These are phyloP conservation scores for Rhizoctonia solani DNA, from an alignment of 1,284 basidiomycete species.

Conservation along the genomic window DNA sequence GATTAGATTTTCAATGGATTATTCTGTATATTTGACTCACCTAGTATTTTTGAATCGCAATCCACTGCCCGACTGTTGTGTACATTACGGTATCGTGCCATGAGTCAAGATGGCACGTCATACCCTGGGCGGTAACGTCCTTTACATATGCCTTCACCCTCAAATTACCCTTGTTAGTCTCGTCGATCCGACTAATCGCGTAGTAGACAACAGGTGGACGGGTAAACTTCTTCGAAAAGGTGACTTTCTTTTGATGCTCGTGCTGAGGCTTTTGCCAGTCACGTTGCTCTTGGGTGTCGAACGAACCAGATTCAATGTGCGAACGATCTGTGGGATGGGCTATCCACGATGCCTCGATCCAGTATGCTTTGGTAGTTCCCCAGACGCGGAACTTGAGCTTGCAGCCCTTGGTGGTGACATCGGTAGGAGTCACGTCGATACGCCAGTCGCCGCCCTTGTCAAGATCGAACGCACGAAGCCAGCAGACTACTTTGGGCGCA, in stretches of 20 bases:
- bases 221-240: constrained; percentile 17
- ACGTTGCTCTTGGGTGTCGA: constrained; percentile 15
- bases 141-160: constrained; percentile 13
- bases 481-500: constrained; percentile 33
- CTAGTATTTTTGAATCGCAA: constrained; percentile 24
- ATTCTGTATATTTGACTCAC: too few species aligned
- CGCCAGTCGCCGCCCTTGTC: constrained; percentile 1
- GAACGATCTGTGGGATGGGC: constrained; percentile 30
- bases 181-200: constrained; percentile 31
- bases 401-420: constrained; percentile 33
- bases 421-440: not conserved
- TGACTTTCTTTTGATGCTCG: not conserved
- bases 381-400: constrained; percentile 29
- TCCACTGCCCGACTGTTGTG: constrained; percentile 12
- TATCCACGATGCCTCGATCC: constrained; percentile 27
- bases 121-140: constrained; percentile 10
- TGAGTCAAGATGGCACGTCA: constrained; percentile 28
- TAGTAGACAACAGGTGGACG: constrained; percentile 7
- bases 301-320: constrained; percentile 31
- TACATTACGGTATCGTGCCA: constrained; percentile 33
- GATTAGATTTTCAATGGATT: too few species aligned
- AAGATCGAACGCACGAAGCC: constrained; percentile 18
- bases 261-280: not conserved
- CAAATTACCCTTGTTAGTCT: constrained; percentile 4
- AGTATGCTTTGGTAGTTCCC: constrained; percentile 10